These are phyloP conservation scores for Candida bentonensis DNA, from an alignment of 805 yeast species.

Conservation along the genomic window DNA sequence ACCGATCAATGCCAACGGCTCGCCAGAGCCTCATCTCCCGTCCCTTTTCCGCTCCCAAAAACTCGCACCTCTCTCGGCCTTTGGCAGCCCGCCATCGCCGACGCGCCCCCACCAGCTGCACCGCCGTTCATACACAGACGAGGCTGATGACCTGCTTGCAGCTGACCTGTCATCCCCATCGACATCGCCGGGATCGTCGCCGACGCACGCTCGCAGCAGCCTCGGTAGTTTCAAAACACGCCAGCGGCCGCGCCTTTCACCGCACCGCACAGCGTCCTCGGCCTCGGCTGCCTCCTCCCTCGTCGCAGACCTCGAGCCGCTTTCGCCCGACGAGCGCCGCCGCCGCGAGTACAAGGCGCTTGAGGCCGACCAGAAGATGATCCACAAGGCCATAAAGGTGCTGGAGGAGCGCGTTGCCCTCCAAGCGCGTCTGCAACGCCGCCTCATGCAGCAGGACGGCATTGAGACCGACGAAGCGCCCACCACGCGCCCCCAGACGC, in stretches of 20 bases:
- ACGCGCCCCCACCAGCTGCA: neutral
- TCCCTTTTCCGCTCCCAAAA: too few species aligned
- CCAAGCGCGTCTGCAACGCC: slow-evolving; percentile 1
- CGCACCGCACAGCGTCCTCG: neutral
- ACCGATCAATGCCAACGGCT: too few species aligned
- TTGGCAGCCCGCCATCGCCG: neutral
- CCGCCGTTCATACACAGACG: neutral
- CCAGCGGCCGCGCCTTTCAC: neutral
- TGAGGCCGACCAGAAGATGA: slow-evolving; percentile 9
- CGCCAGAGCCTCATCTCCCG: too few species aligned
- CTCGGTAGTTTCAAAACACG: slow-evolving; percentile 2
- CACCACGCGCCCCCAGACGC: neutral
- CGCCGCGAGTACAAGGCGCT: slow-evolving; percentile 6
- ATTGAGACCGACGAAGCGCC: neutral
- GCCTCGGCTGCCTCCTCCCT: neutral
- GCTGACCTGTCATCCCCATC: neutral
- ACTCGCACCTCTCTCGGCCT: neutral
- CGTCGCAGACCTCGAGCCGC: neutral
- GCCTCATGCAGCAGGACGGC: neutral
- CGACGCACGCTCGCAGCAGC: slow-evolving; percentile 1
- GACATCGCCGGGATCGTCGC: slow-evolving; percentile 3
- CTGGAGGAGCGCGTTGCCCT: slow-evolving; percentile 9
- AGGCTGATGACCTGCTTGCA: neutral
- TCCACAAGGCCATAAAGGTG: slow-evolving; percentile 7
- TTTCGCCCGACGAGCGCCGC: neutral